Evolutionary conservation across 1,284 basidiomycete species (phyloP).

Genomic region (Fomitiporia mediterranea): DNA sequence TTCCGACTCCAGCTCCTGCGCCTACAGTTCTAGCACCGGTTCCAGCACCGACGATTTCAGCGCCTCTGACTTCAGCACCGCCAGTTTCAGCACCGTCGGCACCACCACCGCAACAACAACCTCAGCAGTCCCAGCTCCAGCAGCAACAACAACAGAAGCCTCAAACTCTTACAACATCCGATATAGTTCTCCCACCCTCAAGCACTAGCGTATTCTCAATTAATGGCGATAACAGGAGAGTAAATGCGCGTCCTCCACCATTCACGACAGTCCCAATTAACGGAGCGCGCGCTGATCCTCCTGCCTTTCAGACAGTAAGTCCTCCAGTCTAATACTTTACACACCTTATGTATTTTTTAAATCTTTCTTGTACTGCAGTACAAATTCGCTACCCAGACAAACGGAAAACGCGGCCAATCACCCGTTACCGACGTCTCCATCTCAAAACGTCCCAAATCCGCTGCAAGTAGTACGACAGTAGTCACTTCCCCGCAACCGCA

Average conservation of each 20-base stretch:
- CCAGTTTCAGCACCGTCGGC: too few relatives aligned
- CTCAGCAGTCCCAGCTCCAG: too few relatives aligned
- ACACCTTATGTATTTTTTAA: neutral
- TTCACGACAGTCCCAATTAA: too few relatives aligned
- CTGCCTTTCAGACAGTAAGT: neutral
- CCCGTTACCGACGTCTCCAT: neutral
- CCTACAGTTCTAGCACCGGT: too few relatives aligned
- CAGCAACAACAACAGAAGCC: neutral
- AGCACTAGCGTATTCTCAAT: conserved; percentile 10
- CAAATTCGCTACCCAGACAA: neutral
- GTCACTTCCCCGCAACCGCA: neutral
- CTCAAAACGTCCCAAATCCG: conserved; percentile 6
- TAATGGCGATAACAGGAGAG: too few relatives aligned
- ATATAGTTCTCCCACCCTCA: neutral
- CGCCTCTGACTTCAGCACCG: too few relatives aligned
- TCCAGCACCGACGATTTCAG: too few relatives aligned
- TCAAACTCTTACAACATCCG: neutral
- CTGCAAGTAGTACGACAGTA: neutral
- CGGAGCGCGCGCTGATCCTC: too few relatives aligned
- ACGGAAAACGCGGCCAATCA: conserved; percentile 4
- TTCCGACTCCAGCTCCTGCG: too few relatives aligned
- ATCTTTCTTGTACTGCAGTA: neutral
- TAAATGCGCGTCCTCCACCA: too few relatives aligned
- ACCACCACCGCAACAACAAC: too few relatives aligned
- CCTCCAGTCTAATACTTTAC: neutral